These are phyloP conservation scores for Emydomyces testavorans DNA, from an alignment of 2,329 filamentous ascomycete species.

Conservation along the genomic window DNA sequence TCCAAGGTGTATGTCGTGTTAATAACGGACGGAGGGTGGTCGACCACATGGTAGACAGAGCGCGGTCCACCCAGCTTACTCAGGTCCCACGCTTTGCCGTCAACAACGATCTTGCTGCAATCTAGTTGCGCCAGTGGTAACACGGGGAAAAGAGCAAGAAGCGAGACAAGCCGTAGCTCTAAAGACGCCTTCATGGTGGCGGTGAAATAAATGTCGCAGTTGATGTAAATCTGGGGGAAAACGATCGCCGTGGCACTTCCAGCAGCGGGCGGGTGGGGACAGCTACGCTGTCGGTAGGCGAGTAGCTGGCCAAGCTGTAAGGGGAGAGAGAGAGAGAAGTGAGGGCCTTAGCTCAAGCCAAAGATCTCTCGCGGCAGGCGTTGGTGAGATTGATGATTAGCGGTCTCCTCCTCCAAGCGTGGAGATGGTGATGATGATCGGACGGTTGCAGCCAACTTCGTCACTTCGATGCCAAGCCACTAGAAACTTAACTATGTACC, in stretches of 20 bases:
- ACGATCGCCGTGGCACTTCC: neutral
- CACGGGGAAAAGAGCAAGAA: constrained; percentile 16
- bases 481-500: neutral
- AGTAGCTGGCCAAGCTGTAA: neutral
- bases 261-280: neutral
- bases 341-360: neutral
- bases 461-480: constrained; percentile 7
- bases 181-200: constrained; percentile 10
- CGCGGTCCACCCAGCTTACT: constrained; percentile 23
- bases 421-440: neutral
- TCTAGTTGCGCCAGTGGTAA: constrained; percentile 18
- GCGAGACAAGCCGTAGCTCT: constrained; percentile 14
- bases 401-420: neutral
- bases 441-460: neutral
- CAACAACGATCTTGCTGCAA: constrained; percentile 22
- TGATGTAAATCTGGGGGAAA: no score
- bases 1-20: constrained; percentile 78
- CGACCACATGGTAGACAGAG: constrained; percentile 14
- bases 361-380: neutral
- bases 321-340: neutral
- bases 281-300: constrained; percentile 3
- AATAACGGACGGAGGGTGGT: constrained; percentile 29
- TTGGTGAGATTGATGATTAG: neutral
- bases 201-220: no score
- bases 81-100: constrained; percentile 23